These are phyloP conservation scores for Podospora comata DNA, from an alignment of 495 filamentous ascomycete genomes.

Conservation along the genomic window DNA sequence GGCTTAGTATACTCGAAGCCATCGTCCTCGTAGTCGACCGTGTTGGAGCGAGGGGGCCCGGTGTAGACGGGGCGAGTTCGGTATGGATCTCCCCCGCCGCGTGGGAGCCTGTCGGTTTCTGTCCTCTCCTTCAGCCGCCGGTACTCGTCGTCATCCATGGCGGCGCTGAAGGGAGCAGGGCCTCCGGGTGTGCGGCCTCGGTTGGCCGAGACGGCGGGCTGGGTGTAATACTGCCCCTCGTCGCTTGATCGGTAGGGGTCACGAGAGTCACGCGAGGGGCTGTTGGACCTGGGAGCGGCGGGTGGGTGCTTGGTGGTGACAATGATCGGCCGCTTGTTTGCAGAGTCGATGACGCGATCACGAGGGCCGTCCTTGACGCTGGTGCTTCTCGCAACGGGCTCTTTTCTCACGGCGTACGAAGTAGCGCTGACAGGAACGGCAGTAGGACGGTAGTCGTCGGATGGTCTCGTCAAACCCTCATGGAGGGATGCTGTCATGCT, in stretches of 20 bases:
- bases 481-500: slow-evolving; percentile 40
- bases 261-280: slow-evolving; percentile 46
- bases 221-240: slow-evolving; percentile 47
- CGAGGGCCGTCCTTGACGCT: slow-evolving; percentile 39
- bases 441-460: slow-evolving; percentile 32
- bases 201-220: slow-evolving; percentile 49
- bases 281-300: slow-evolving; percentile 33
- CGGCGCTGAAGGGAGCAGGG: slow-evolving; percentile 32
- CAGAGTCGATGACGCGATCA: slow-evolving; percentile 38
- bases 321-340: slow-evolving; percentile 44
- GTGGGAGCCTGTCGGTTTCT: slow-evolving; percentile 38
- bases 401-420: slow-evolving; percentile 49
- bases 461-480: slow-evolving; percentile 32
- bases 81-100: slow-evolving; percentile 34
- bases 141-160: slow-evolving; percentile 45
- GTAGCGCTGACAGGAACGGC: slow-evolving; percentile 37
- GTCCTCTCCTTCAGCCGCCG: slow-evolving; percentile 44
- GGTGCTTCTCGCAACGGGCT: slow-evolving; percentile 40
- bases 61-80: slow-evolving; percentile 40
- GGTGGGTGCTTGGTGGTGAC: slow-evolving; percentile 42
- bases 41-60: slow-evolving; percentile 30
- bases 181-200: slow-evolving; percentile 31
- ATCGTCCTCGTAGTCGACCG: slow-evolving; percentile 61
- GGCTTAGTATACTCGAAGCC: slow-evolving; percentile 72
- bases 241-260: slow-evolving; percentile 50